Conservation (phyloP, 768 basidiomycete genomes). For the Mycena maculata region DNA sequence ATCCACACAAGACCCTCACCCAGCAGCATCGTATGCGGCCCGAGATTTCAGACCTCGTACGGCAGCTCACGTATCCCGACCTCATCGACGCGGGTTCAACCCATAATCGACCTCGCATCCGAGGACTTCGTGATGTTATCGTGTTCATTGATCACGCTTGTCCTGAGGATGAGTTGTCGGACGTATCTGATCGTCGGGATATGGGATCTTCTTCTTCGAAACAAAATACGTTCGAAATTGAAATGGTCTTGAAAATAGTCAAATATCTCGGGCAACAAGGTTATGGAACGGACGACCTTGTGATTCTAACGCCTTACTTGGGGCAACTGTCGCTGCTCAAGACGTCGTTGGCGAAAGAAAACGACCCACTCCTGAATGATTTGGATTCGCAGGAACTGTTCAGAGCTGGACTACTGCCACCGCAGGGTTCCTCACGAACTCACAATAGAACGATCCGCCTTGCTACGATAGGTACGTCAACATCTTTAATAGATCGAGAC, state of each 20-base stretch:
- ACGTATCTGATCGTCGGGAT: slow-evolving; percentile 60
- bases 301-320: slow-evolving; percentile 75
- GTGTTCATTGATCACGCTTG: slow-evolving; percentile 69
- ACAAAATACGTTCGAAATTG: slow-evolving; percentile 66
- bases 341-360: slow-evolving; percentile 55
- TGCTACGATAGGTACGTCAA: slow-evolving; percentile 68
- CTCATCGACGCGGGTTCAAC: slow-evolving; percentile 68
- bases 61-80: slow-evolving; percentile 72
- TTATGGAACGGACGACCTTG: slow-evolving; percentile 68
- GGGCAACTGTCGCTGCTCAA: slow-evolving; percentile 68
- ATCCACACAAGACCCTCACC: slow-evolving; percentile 67
- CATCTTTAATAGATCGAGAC: background rate
- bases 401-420: slow-evolving; percentile 64
- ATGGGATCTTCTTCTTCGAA: slow-evolving; percentile 64
- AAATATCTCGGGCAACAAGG: slow-evolving; percentile 77
- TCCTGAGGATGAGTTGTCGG: slow-evolving; percentile 59
- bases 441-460: slow-evolving; percentile 62
- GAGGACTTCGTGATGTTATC: slow-evolving; percentile 66
- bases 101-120: slow-evolving; percentile 59
- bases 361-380: slow-evolving; percentile 72
- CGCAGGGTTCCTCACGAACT: slow-evolving; percentile 49
- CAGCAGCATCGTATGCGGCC: slow-evolving; percentile 81
- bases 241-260: slow-evolving; percentile 74
- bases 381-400: slow-evolving; percentile 68
- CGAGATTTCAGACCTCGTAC: slow-evolving; percentile 72